phyloP scores from a whole-genome alignment of 441 rosid genomes.

The Arabidopsis hybrid region DNA sequence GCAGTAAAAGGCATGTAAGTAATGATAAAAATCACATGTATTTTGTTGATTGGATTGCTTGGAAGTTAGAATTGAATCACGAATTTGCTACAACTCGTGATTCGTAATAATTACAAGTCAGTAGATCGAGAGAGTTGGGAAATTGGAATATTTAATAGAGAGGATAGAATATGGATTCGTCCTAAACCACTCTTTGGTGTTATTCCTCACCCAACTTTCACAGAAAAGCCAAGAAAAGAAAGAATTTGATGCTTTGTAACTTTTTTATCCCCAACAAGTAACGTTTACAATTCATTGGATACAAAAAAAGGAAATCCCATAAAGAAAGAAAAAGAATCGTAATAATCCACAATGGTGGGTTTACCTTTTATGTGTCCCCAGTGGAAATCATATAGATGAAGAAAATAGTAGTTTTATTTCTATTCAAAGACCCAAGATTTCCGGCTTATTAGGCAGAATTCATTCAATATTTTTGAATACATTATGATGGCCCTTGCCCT shows the following conservation, averaged over 20 bases:
- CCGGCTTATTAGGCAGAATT: constrained; percentile 19
- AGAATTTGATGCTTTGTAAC: constrained; percentile 39
- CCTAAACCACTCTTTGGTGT: constrained; percentile 38
- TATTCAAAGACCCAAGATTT: background rate
- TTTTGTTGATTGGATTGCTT: constrained; percentile 21
- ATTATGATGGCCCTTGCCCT: no score
- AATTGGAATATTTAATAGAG: constrained; percentile 28
- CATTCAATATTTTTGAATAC: background rate
- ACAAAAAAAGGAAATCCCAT: background rate
- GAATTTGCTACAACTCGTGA: constrained; percentile 28
- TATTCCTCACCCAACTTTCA: constrained; percentile 39
- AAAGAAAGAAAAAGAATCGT: background rate
- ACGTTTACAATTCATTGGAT: constrained; percentile 6
- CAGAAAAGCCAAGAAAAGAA: constrained; percentile 34
- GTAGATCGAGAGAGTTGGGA: constrained; percentile 28
- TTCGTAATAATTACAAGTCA: constrained; percentile 22
- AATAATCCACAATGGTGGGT: constrained; percentile 31
- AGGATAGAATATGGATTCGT: constrained; percentile 3
- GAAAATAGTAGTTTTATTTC: background rate
- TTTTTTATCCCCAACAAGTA: constrained; percentile 35
- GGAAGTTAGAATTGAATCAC: constrained; percentile 30
- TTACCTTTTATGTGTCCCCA: constrained; percentile 32
- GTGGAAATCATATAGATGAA: constrained; percentile 12
- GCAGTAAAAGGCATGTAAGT: constrained; percentile 14
- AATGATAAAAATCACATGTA: constrained; percentile 41